Base-by-base conservation (phyloP, 2,329 filamentous ascomycete species). In the Tolypocladium guangdongense region DNA sequence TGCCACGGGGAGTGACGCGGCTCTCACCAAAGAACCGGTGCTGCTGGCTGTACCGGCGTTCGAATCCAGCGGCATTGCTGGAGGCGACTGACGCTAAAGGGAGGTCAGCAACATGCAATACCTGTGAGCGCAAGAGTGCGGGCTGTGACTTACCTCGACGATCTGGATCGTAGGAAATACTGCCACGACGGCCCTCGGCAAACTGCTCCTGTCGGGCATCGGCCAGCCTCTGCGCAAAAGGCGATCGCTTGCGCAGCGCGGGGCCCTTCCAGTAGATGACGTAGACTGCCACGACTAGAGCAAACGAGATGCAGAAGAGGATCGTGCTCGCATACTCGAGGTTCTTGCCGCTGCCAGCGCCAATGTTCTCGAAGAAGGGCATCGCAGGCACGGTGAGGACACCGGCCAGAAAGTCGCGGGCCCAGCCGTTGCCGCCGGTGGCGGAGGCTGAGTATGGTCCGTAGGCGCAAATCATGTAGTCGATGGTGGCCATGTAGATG, bases 381-480 rank as follows among this genome's bases (percentile, higher is more conserved):
- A 78, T 78, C 0, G 85, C 81, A 16, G 83, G 84, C 50, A 88
- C 74, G 0, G 85, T 86, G 1, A 88, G 78, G 10, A 88, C 75
- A 66, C 87, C 86, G 2, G 86, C 87, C 0, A 90, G 71, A 67
- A 89, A 83, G 63, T 90, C 86, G 58, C 87, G 78, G 3, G 84
- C 78, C 70, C 86, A 88, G 2, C 86, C 87, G 57, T 90, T 90
- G 22, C 86, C 86, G 41, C 86, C 87, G 0, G 86, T 89, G 0
- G 87, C 87, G 0, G 84, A 88, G 1, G 86, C 86, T 2, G 84
- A 81, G 64, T 88, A 89, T 0, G 81, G 81, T 0, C 86, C 87
- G 61, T 89, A 88, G 0, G 85, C 83, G 54, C 82, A 84, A 37
- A 88, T 80, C 80, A 88, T 88, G 70, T 90, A 90, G 66, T 90